A percentile compares a stretch with the other conserved stretches of the same genome.
Conservation (phyloP, 2,329 filamentous ascomycete genomes). For the Fusarium sp. region DNA sequence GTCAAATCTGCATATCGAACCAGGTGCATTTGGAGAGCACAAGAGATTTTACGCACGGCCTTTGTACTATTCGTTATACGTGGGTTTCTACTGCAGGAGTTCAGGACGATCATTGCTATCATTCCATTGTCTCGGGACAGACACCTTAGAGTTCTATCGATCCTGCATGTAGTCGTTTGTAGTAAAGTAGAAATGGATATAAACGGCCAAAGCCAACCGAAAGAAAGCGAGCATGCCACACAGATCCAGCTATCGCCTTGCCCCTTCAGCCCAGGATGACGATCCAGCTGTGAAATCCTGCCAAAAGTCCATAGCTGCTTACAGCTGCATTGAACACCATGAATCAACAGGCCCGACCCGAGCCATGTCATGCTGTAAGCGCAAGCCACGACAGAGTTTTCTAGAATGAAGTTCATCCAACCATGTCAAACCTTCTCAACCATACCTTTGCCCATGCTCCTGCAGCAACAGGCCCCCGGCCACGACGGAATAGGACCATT, state of each 20-base stretch:
- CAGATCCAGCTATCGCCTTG: not conserved
- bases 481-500: not conserved
- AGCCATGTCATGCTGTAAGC: conserved; percentile 1
- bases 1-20: not conserved
- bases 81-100: not conserved
- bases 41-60: not conserved
- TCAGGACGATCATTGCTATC: not conserved
- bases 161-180: not conserved
- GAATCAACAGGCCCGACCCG: not conserved
- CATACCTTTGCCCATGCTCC: not conserved
- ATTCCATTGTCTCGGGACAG: not conserved
- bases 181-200: not conserved
- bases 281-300: not conserved
- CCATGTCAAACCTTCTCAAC: not conserved
- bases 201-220: not conserved
- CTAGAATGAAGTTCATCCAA: not conserved
- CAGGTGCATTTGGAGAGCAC: not conserved
- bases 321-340: not conserved
- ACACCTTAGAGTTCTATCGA: not conserved
- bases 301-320: conserved; percentile 6
- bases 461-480: not conserved
- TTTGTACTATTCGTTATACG: not conserved
- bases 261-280: not conserved
- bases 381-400: not conserved
- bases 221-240: not conserved